These are phyloP conservation scores for Picea mariana DNA, from an alignment of 83 land plant species.

Conservation along the genomic window DNA sequence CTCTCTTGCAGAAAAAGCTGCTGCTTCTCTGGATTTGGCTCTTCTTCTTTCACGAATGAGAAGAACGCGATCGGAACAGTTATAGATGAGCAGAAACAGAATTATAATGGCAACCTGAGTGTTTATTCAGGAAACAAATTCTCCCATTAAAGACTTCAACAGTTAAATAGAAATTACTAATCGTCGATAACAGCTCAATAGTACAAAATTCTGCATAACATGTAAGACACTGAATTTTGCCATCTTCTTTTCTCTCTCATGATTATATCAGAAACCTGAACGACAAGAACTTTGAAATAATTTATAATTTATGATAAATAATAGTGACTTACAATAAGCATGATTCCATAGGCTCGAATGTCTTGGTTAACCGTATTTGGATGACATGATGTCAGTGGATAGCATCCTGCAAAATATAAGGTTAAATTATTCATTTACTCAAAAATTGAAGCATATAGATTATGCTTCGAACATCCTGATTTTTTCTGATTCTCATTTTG, in stretches of 20 bases:
- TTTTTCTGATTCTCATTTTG: no score
- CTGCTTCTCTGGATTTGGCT: constrained; percentile 79
- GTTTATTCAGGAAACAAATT: neutral
- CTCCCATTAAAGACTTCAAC: neutral
- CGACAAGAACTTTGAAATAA: neutral
- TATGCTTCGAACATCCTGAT: no score
- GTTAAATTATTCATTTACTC: no score
- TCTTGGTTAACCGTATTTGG: constrained; percentile 58
- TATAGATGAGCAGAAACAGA: constrained; percentile 73
- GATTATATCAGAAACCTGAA: neutral
- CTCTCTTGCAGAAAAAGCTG: constrained; percentile 77
- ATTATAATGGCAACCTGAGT: constrained; percentile 65
- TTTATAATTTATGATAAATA: neutral
- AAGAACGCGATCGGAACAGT: constrained; percentile 85
- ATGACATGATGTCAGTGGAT: constrained; percentile 64
- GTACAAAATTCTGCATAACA: neutral
- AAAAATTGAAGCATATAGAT: no score
- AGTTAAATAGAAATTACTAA: neutral
- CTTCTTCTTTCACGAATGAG: constrained; percentile 66
- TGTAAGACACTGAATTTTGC: neutral
- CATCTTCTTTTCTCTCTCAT: neutral
- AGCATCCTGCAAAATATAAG: constrained; percentile 64
- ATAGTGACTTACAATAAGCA: constrained; percentile 65
- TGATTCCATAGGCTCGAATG: constrained; percentile 69
- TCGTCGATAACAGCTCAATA: neutral